phyloP scores from a whole-genome alignment of 1,139 yeast species.

The Hemisphaericaspora xylofermentans region DNA sequence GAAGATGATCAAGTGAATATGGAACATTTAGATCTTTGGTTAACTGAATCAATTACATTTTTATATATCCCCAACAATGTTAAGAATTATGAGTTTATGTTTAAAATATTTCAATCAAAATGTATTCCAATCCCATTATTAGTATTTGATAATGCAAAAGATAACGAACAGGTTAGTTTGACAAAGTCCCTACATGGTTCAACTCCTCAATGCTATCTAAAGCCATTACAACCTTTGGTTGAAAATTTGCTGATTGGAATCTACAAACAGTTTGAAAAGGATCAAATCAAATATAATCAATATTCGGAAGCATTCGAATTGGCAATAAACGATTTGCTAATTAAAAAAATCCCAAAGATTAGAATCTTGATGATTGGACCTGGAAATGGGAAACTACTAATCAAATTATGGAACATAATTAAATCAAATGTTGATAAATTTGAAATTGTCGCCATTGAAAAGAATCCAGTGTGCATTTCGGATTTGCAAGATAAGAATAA shows the following conservation, averaged over 20 bases:
- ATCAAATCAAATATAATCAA: constrained; percentile 60
- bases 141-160: constrained; percentile 2
- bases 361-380: constrained; percentile 73
- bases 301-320: constrained; percentile 65
- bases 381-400: constrained; percentile 80
- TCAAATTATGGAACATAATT: constrained; percentile 18
- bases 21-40: constrained; percentile 5
- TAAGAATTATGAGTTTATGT: neutral
- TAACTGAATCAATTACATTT: constrained; percentile 7
- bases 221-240: constrained; percentile 72
- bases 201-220: constrained; percentile 6
- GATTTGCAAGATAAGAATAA: constrained; percentile 43
- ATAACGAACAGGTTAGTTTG: neutral
- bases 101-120: constrained; percentile 2
- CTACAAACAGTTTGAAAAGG: constrained; percentile 71
- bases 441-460: constrained; percentile 50
- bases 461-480: constrained; percentile 61
- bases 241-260: constrained; percentile 56
- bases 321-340: constrained; percentile 43
- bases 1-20: neutral
- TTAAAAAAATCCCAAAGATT: constrained; percentile 4
- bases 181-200: constrained; percentile 3
- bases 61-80: constrained; percentile 1
- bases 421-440: constrained; percentile 1
- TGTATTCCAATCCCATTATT: constrained; percentile 6